These are phyloP conservation scores for Leccinum pachyderme DNA, from an alignment of 1,284 basidiomycete genomes.

Conservation along the genomic window DNA sequence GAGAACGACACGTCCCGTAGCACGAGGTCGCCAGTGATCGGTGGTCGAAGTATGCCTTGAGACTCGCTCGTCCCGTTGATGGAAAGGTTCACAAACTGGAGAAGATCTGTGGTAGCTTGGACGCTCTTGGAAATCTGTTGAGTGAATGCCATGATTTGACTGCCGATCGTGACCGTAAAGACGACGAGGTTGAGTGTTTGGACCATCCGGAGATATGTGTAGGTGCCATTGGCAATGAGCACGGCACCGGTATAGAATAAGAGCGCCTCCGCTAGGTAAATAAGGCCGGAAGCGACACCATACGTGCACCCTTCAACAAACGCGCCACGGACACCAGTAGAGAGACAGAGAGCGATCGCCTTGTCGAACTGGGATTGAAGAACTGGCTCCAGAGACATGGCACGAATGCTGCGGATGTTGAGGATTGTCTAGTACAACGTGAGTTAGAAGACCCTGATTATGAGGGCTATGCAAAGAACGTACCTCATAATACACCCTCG, in stretches of 20 bases:
- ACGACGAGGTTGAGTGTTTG: slow-evolving; percentile 90
- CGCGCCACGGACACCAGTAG: slow-evolving; percentile 72
- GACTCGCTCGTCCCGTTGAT: slow-evolving; percentile 63
- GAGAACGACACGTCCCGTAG: slow-evolving; percentile 76
- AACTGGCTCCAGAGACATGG: slow-evolving; percentile 84
- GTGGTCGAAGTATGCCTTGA: slow-evolving; percentile 65
- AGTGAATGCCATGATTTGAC: slow-evolving; percentile 85
- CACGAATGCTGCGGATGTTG: slow-evolving; percentile 84
- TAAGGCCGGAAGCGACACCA: slow-evolving; percentile 78
- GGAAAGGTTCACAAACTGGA: slow-evolving; percentile 62
- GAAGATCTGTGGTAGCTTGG: slow-evolving; percentile 79
- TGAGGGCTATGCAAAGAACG: slow-evolving; percentile 24
- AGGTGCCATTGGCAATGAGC: slow-evolving; percentile 78
- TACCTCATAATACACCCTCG: slow-evolving; percentile 85
- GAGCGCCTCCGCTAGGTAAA: slow-evolving; percentile 86
- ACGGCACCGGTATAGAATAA: slow-evolving; percentile 89
- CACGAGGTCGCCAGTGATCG: slow-evolving; percentile 61
- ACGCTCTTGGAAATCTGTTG: slow-evolving; percentile 78
- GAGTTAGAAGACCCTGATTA: background rate
- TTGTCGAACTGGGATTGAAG: slow-evolving; percentile 71
- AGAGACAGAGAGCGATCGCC: slow-evolving; percentile 60
- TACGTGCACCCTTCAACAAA: slow-evolving; percentile 83
- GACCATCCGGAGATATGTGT: slow-evolving; percentile 86
- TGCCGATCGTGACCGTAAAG: slow-evolving; percentile 90
- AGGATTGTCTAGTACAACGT: slow-evolving; percentile 58